A percentile compares a stretch with the other conserved stretches of the same genome.
Conservation (phyloP, 192 early-diverging fungal species). For the Coemansia sp. region DNA sequence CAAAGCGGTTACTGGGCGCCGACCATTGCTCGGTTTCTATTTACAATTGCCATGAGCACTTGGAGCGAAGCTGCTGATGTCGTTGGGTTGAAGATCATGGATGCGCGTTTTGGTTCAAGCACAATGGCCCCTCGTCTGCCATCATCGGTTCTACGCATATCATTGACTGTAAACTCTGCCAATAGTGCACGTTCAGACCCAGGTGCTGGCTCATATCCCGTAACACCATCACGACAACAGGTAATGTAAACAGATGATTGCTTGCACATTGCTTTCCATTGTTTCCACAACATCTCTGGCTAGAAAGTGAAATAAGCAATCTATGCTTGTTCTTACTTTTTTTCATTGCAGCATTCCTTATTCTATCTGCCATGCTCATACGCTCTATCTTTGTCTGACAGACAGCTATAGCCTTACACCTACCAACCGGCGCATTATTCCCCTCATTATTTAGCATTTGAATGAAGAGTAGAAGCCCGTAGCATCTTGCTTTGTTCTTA, state of each 20-base stretch:
- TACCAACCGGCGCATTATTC: too few species aligned
- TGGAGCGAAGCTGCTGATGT: constrained; percentile 38
- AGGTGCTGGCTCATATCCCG: neutral
- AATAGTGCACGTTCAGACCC: constrained; percentile 6
- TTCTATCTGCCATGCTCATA: neutral
- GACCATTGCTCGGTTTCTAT: constrained; percentile 34
- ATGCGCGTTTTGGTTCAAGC: constrained; percentile 48
- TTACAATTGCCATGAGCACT: constrained; percentile 42
- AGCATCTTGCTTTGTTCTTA: neutral
- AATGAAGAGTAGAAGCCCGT: too few species aligned
- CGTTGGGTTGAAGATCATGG: constrained; percentile 31
- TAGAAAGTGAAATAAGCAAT: neutral
- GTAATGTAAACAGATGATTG: constrained; percentile 15
- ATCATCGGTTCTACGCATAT: constrained; percentile 41
- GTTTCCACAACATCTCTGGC: neutral
- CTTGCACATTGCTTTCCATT: neutral
- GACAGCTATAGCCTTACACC: neutral
- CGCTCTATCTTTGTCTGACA: neutral
- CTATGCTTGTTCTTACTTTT: neutral
- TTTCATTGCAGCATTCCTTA: neutral
- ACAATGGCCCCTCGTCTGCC: constrained; percentile 47
- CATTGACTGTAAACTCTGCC: constrained; percentile 20
- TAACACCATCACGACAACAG: constrained; percentile 29
- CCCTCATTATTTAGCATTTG: too few species aligned
- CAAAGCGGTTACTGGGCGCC: constrained; percentile 26